Evolutionary conservation across 208 protist genomes (phyloP), one percentile per base, ranked within the genome.

Genomic region (Trypanosoma congolense): DNA sequence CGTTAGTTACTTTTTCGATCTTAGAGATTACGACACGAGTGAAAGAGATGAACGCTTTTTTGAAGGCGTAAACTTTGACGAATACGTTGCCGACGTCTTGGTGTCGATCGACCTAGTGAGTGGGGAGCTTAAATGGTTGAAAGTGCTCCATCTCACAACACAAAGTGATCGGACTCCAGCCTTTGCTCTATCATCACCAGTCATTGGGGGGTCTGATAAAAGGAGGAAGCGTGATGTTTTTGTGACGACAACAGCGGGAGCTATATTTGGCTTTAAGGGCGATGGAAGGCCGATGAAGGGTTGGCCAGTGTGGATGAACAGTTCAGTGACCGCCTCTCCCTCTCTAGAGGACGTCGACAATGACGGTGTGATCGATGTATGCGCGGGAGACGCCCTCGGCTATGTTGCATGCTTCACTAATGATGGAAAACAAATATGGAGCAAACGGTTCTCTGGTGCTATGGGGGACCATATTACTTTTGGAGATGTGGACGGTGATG

Each of bases 401-500:
- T 87, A 85, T 48, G 47, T 98, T n/a, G 79, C 74, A 28, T 96
- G 87, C 61, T 97, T 87, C 49, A 67, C 58, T 10, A 10, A 61
- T 14, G 62, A 72, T 16, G 95, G 95, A 14, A 49, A 75, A 16
- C 56, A 76, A 36, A 31, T 91, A 18, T 98, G 92, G 92, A 58
- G 73, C 9, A 60, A 28, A 14, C 40, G 65, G 4, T 65, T 96
- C n/a, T 36, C 71, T 16, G 89, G 85, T 26, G 75, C 72, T 47
- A 52, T 90, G 4, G 61, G 66, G 4, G 67, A 92, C 45, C 68
- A 74, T 25, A 61, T 87, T 6, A 84, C 62, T n/a, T 82, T 95
- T 55, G 95, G 90, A 38, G 95, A 97, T 59, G 60, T 98, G 4
- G 56, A 96, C 63, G 87, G 87, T 9, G 86, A 97, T 75, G 89